Evolutionary conservation across 805 yeast genomes (phyloP).

Genomic region (Metschnikowia continentalis): DNA sequence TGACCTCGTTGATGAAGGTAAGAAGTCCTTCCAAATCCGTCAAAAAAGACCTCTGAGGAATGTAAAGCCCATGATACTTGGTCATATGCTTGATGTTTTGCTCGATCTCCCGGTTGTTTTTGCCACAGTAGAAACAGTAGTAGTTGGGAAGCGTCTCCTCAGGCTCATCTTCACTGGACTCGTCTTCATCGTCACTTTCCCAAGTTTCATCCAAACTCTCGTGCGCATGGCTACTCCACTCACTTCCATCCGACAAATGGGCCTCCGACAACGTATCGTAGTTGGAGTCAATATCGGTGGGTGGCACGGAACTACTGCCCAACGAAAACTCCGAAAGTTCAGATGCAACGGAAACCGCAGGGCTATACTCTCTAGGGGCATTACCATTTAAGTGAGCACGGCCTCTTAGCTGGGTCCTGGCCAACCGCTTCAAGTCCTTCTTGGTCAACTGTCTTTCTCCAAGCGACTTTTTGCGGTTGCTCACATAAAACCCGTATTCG

Average conservation of each 20-base stretch:
- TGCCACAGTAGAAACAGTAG: slow-evolving; percentile 56
- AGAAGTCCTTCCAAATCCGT: slow-evolving; percentile 37
- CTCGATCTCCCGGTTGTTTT: slow-evolving; percentile 49
- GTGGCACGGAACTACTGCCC: slow-evolving; percentile 33
- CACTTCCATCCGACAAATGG: slow-evolving; percentile 27
- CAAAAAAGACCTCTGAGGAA: slow-evolving; percentile 40
- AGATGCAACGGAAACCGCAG: slow-evolving; percentile 53
- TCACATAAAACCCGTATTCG: slow-evolving; percentile 50
- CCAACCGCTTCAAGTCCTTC: slow-evolving; percentile 32
- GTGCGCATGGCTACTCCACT: slow-evolving; percentile 14
- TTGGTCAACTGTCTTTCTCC: slow-evolving; percentile 36
- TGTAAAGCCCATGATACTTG: slow-evolving; percentile 41
- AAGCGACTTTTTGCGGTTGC: slow-evolving; percentile 22
- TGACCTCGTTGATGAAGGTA: slow-evolving; percentile 33
- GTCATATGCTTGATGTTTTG: slow-evolving; percentile 46
- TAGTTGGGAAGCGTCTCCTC: slow-evolving; percentile 42
- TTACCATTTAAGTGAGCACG: slow-evolving; percentile 10
- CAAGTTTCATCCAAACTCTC: slow-evolving; percentile 17
- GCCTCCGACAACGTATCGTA: slow-evolving; percentile 51
- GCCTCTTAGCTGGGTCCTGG: slow-evolving; percentile 15
- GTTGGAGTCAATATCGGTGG: slow-evolving; percentile 23
- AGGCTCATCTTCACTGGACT: slow-evolving; percentile 23
- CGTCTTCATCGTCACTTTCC: slow-evolving; percentile 30
- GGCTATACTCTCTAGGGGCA: slow-evolving; percentile 42
- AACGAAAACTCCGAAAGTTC: slow-evolving; percentile 54